phyloP scores from a whole-genome alignment of 1,139 yeast species.

The Sugiyamaella pinicola region DNA sequence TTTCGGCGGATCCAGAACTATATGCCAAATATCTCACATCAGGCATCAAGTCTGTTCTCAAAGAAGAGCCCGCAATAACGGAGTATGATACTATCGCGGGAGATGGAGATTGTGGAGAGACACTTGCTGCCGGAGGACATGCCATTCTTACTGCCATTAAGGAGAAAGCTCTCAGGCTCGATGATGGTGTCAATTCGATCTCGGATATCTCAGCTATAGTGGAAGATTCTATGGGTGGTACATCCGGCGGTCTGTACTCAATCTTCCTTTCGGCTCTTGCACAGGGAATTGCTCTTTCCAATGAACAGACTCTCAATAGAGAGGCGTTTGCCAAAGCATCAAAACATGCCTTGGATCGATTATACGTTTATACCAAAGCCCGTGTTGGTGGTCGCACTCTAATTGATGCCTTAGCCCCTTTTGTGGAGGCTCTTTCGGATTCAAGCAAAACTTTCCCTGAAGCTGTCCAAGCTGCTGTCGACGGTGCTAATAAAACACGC shows the following conservation, averaged over 20 bases:
- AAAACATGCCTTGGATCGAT: conserved; percentile 57
- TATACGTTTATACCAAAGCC: conserved; percentile 83
- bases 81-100: conserved; percentile 87
- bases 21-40: conserved; percentile 48
- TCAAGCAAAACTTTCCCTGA: conserved; percentile 51
- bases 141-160: conserved; percentile 59
- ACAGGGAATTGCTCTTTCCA: conserved; percentile 47
- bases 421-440: conserved; percentile 60
- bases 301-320: conserved; percentile 42
- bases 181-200: conserved; percentile 58
- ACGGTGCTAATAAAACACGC: conserved; percentile 77
- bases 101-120: conserved; percentile 97
- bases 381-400: conserved; percentile 88
- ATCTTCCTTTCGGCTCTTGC: conserved; percentile 74
- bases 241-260: conserved; percentile 91
- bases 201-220: conserved; percentile 70
- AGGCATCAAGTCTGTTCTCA: conserved; percentile 56
- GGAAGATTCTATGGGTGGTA: conserved; percentile 94
- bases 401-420: conserved; percentile 86
- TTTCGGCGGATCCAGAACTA: conserved; percentile 48
- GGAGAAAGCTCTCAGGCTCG: conserved; percentile 47
- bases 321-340: conserved; percentile 49
- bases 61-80: conserved; percentile 78
- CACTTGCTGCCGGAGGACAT: conserved; percentile 78
- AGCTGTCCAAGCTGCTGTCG: conserved; percentile 69